Base-by-base conservation (phyloP, 306 rosid species). In the Dryas octopetala region DNA sequence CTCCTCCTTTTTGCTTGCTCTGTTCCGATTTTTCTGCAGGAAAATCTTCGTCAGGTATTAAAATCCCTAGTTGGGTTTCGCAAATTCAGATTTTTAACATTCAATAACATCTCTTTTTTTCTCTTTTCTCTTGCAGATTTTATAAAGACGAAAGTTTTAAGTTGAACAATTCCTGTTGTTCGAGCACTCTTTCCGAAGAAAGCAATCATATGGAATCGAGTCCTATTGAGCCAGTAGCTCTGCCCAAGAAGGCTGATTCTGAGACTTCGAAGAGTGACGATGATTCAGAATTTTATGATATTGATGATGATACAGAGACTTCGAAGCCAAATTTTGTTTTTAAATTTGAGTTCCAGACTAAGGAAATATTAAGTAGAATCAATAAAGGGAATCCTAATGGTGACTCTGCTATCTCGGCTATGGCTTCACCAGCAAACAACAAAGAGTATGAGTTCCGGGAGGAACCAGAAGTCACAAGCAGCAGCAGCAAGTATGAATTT, bases 261-360 rank as follows among this genome's bases (percentile, higher is more conserved):
- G 81, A 69, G 7, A 32, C 10, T 75, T 74, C 41, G 7, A 46
- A 15, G 38, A 28, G 49, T 23, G 50, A 63, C 16, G 62, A 57
- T 52, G 76, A 66, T 59, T 77, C 66, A 12, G 79, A 19, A 23
- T 71, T 17, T 51, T 23, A 32, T 55, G 84, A 41, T 8, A 5
- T 26, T 40, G 81, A 86, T 7, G 87, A 80, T 62, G 77, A 60
- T 16, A 65, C 4, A 43, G 77, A 80, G 57, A 40, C 57, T n/a
- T 81, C 85, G 15, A 72, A 75, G 32, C 77, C 85, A 4, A 73
- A 82, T 53, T 80, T 90, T 45, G 91, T 80, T 17, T 96, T 96
- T 78, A 89, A 84, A 75, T 96, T 96, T 62, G 78, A 84, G 88
- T 92, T 88, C 70, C 98, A 85, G 76, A 88, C 74, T 5, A 84